Evolutionary conservation across 1,284 basidiomycete genomes (phyloP), one percentile per base, ranked within the genome.

Genomic region (Mycosarcoma mackinlayi): DNA sequence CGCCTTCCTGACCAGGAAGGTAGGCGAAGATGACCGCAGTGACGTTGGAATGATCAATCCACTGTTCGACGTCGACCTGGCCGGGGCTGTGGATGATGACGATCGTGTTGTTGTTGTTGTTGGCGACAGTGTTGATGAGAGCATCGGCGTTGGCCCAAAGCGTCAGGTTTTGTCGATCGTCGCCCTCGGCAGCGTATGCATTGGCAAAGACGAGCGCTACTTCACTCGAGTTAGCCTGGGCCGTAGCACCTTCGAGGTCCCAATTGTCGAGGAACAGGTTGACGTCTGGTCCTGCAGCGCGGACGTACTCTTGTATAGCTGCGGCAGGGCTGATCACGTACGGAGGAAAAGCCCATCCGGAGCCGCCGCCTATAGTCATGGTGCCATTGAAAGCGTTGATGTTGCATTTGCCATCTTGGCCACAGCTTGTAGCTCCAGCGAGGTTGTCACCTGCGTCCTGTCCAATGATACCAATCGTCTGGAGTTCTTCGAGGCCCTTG

Each of bases 131-230:
- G 31, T 73, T 58, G 62, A 77, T 61, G 10, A 77, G 61, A 18
- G 56, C 44, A 37, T 92, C 90, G 3, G 91, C 91, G 42, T 87
- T 87, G 60, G 89, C 85, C 91, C 91, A 92, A 0, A 90, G 88
- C 0, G 90, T 91, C 39, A 93, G 83, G 83, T 92, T 92, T 63
- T 90, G 90, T 42, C 86, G 85, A 78, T 93, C 92, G 18, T 37
- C 25, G 41, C 89, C 89, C 52, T 86, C 85, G 69, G 91, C 91
- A n/a, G 67, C 50, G 23, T 37, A 71, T 5, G 66, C 34, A 52
- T 88, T 88, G 28, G 87, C 87, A 76, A 90, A 89, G 6, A 90
- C 89, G 39, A 89, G 84, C 0, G 88, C 87, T 21, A 83, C 76
- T 30, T 85, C 83, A 5, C 64, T 66, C 21, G 46, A 41, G 35